These are phyloP conservation scores for Talaromyces amestolkiae DNA, from an alignment of 2,329 filamentous ascomycete species.

Conservation along the genomic window DNA sequence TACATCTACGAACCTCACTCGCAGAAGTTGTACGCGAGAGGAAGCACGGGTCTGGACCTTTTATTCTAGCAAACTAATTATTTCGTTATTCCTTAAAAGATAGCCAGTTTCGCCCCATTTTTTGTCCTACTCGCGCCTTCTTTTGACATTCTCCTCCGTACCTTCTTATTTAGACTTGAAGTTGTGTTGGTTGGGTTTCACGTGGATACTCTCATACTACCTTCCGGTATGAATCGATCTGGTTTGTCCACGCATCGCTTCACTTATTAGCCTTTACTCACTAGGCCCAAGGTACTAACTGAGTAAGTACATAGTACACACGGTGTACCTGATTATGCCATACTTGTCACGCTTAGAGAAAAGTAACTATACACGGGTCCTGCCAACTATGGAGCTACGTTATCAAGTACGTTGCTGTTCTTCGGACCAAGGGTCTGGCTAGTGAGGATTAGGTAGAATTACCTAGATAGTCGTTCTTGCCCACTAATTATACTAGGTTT, in stretches of 20 bases:
- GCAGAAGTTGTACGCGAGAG: neutral
- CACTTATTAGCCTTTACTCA: neutral
- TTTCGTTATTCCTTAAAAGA: neutral
- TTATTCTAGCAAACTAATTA: neutral
- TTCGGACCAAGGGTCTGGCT: neutral
- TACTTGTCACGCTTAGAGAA: neutral
- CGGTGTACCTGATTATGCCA: slow-evolving; percentile 1
- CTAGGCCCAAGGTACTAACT: neutral
- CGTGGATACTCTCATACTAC: neutral
- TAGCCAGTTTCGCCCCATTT: neutral
- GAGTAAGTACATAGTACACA: neutral
- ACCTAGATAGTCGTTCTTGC: neutral
- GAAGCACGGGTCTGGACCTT: neutral
- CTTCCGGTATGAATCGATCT: neutral
- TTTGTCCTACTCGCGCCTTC: neutral
- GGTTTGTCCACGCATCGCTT: slow-evolving; percentile 10
- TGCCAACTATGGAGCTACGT: slow-evolving; percentile 9
- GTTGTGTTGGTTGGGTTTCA: neutral
- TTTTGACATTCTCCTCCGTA: neutral
- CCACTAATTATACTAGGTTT: neutral
- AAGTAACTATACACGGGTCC: slow-evolving; percentile 3
- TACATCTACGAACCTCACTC: neutral
- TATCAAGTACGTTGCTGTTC: neutral
- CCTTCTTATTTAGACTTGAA: neutral
- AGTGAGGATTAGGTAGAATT: neutral